Percentiles rank a stretch among this genome's conserved stretches.
These are phyloP conservation scores for Tilletia horrida DNA, from an alignment of 1,284 basidiomycete genomes.

Conservation along the genomic window DNA sequence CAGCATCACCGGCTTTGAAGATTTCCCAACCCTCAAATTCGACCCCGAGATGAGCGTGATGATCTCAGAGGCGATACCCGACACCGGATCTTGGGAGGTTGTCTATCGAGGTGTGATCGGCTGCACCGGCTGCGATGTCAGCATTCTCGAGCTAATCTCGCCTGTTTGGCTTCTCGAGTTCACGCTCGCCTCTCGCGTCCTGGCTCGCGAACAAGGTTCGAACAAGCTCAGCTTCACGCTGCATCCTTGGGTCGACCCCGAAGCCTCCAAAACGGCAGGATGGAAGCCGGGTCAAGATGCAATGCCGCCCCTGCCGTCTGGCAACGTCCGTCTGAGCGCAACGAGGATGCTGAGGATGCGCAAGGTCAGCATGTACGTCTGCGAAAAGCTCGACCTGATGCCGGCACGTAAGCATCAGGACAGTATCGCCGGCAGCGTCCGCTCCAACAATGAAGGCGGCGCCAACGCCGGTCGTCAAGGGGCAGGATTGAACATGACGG, in stretches of 20 bases:
- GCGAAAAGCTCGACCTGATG: slow-evolving; percentile 74
- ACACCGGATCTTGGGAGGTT: slow-evolving; percentile 69
- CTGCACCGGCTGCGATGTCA: slow-evolving; percentile 65
- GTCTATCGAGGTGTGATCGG: slow-evolving; percentile 70
- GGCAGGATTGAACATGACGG: slow-evolving; percentile 29
- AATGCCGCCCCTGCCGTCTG: slow-evolving; percentile 55
- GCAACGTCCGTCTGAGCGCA: slow-evolving; percentile 81
- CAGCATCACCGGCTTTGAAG: slow-evolving; percentile 67
- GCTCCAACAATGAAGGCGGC: slow-evolving; percentile 10
- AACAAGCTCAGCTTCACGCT: slow-evolving; percentile 70
- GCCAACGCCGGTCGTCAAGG: too few species aligned
- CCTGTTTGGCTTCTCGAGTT: slow-evolving; percentile 88
- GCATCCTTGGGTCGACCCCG: slow-evolving; percentile 63
- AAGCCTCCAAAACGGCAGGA: background rate
- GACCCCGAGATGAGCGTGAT: slow-evolving; percentile 68
- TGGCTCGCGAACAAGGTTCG: slow-evolving; percentile 24
- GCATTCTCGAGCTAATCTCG: slow-evolving; percentile 70
- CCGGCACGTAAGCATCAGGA: slow-evolving; percentile 23
- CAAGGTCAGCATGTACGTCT: slow-evolving; percentile 79
- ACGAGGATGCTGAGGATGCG: slow-evolving; percentile 77
- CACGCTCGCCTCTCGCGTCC: slow-evolving; percentile 61
- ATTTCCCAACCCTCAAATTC: slow-evolving; percentile 69
- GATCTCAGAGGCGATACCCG: slow-evolving; percentile 76
- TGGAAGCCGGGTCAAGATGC: slow-evolving; percentile 10
- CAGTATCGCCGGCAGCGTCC: slow-evolving; percentile 34